phyloP scores from a whole-genome alignment of 768 basidiomycete genomes.

The Tylopilus sp. region DNA sequence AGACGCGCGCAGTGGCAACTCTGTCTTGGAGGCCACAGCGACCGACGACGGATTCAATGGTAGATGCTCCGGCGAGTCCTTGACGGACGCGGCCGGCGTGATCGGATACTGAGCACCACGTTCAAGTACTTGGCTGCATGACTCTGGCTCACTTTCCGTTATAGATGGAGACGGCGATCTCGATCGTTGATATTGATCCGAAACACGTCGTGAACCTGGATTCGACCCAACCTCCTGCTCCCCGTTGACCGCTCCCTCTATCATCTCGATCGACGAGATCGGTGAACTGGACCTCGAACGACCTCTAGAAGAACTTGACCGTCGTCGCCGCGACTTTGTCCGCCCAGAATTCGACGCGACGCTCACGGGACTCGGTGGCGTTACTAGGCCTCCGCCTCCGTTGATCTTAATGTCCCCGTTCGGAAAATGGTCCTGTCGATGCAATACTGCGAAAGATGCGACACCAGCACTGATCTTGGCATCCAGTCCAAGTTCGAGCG shows the following conservation, averaged over 20 bases:
- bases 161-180: slow-evolving; percentile 32
- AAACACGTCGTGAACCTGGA: slow-evolving; percentile 23
- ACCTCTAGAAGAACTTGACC: slow-evolving; percentile 40
- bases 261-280: slow-evolving; percentile 33
- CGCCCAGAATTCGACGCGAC: slow-evolving; percentile 58
- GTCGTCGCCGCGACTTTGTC: slow-evolving; percentile 39
- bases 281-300: slow-evolving; percentile 36
- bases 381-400: slow-evolving; percentile 54
- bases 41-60: slow-evolving; percentile 7
- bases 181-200: slow-evolving; percentile 23
- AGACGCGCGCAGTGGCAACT: slow-evolving; percentile 17
- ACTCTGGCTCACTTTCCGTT: slow-evolving; percentile 29
- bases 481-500: slow-evolving; percentile 53
- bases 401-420: slow-evolving; percentile 31
- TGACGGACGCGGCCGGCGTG: slow-evolving; percentile 31
- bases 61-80: slow-evolving; percentile 27
- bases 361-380: slow-evolving; percentile 74
- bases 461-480: slow-evolving; percentile 37
- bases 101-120: slow-evolving; percentile 26
- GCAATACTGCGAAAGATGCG: slow-evolving; percentile 28
- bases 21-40: slow-evolving; percentile 13
- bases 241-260: slow-evolving; percentile 25
- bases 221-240: slow-evolving; percentile 16
- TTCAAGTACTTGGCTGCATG: slow-evolving; percentile 16
- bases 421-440: slow-evolving; percentile 39